phyloP scores from a whole-genome alignment of 148 eudicot genomes.

The Selenicereus undatus region DNA sequence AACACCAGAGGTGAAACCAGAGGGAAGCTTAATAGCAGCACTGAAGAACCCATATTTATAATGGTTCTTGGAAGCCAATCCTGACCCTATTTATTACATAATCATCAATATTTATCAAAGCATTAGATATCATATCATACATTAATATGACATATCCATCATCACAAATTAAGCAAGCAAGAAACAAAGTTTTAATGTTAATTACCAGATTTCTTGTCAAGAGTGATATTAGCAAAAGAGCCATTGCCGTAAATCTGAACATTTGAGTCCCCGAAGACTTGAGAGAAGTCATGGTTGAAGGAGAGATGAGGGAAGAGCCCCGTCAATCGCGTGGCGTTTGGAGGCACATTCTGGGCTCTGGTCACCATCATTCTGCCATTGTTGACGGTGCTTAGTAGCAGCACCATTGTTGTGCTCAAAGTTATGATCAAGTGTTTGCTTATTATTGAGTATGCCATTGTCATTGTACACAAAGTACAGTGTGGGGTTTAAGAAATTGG shows the following conservation, averaged over 20 bases:
- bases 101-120: background rate
- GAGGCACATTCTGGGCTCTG: slow-evolving; percentile 39
- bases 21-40: slow-evolving; percentile 77
- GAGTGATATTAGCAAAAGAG: slow-evolving; percentile 47
- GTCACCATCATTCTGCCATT: slow-evolving; percentile 10
- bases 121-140: too few relatives aligned
- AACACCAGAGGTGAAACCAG: slow-evolving; percentile 86
- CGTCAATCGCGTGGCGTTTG: slow-evolving; percentile 46
- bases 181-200: too few relatives aligned
- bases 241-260: slow-evolving; percentile 52
- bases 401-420: background rate
- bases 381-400: slow-evolving; percentile 13
- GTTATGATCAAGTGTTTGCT: slow-evolving; percentile 10
- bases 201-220: slow-evolving; percentile 66
- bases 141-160: too few relatives aligned
- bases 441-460: slow-evolving; percentile 34
- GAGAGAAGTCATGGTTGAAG: slow-evolving; percentile 42
- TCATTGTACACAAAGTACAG: background rate
- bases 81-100: slow-evolving; percentile 49
- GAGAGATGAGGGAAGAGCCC: slow-evolving; percentile 41
- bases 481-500: background rate
- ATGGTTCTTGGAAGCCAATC: slow-evolving; percentile 51
- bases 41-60: slow-evolving; percentile 80
- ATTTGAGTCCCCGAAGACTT: slow-evolving; percentile 53
- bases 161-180: too few relatives aligned